Percentiles rank a stretch among this genome's conserved stretches.
Conservation (phyloP, 257 asterid genomes). For the Knoxia roxburghii region DNA sequence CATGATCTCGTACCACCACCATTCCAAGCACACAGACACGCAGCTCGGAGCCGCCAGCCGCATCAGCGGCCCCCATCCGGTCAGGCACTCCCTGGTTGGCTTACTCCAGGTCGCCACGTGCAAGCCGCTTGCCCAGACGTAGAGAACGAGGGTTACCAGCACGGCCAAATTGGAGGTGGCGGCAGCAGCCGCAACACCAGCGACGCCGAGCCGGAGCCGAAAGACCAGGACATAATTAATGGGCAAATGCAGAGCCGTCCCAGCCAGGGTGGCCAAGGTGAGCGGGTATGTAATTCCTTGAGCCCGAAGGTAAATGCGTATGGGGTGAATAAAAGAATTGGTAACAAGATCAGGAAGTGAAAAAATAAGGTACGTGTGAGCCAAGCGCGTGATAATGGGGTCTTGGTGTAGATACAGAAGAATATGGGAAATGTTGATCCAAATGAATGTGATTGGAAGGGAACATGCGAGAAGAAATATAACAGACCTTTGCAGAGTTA, state of each 20-base stretch:
- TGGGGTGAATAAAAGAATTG: constrained; percentile 69
- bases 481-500: constrained; percentile 55
- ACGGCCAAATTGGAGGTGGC: constrained; percentile 51
- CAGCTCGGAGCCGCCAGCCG: constrained; percentile 79
- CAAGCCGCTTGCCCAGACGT: constrained; percentile 38
- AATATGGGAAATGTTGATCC: constrained; percentile 61
- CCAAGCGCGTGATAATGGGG: constrained; percentile 47
- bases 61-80: constrained; percentile 73
- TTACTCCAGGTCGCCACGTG: constrained; percentile 56
- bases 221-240: constrained; percentile 43
- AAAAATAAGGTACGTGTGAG: constrained; percentile 54
- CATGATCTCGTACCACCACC: constrained; percentile 98
- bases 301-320: constrained; percentile 80
- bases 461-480: constrained; percentile 57
- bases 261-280: constrained; percentile 52
- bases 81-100: constrained; percentile 47
- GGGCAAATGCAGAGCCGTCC: constrained; percentile 54
- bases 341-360: constrained; percentile 71
- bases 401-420: constrained; percentile 62
- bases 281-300: constrained; percentile 79
- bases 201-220: constrained; percentile 49
- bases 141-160: constrained; percentile 30
- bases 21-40: constrained; percentile 74
- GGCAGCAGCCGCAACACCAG: constrained; percentile 77
- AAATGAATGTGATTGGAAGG: constrained; percentile 51